These are phyloP conservation scores for Alnus rubra DNA, from an alignment of 306 rosid species.

Conservation along the genomic window DNA sequence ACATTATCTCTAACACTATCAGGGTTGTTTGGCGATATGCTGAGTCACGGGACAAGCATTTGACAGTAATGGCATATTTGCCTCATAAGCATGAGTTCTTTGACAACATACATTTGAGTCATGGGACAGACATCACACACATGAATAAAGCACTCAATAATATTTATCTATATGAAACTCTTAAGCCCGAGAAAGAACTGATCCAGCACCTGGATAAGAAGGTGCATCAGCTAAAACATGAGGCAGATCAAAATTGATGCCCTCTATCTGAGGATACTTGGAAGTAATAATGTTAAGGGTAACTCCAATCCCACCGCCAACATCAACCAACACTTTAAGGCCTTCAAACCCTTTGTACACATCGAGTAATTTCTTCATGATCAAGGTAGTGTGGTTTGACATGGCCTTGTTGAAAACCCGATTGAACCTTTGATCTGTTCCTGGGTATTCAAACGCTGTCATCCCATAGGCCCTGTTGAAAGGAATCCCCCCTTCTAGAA, in stretches of 20 bases:
- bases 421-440: slow-evolving; percentile 23
- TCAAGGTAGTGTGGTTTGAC: slow-evolving; percentile 30
- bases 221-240: slow-evolving; percentile 22
- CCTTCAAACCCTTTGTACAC: slow-evolving; percentile 26
- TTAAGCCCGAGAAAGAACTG: slow-evolving; percentile 5
- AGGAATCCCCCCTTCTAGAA: slow-evolving; percentile 34
- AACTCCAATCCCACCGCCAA: slow-evolving; percentile 30
- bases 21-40: background rate
- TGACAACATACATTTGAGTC: background rate
- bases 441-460: slow-evolving; percentile 26
- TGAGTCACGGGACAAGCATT: slow-evolving; percentile 1
- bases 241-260: slow-evolving; percentile 22
- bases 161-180: background rate
- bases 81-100: background rate
- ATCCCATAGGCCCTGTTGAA: slow-evolving; percentile 23
- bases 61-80: background rate
- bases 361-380: slow-evolving; percentile 24
- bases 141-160: background rate
- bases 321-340: slow-evolving; percentile 26
- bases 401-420: slow-evolving; percentile 29
- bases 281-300: slow-evolving; percentile 24
- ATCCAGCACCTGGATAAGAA: slow-evolving; percentile 18
- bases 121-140: background rate
- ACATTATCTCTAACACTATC: background rate
- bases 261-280: slow-evolving; percentile 18